These are phyloP conservation scores for Curvularia lunata DNA, from an alignment of 2,329 filamentous ascomycete species.

Conservation along the genomic window DNA sequence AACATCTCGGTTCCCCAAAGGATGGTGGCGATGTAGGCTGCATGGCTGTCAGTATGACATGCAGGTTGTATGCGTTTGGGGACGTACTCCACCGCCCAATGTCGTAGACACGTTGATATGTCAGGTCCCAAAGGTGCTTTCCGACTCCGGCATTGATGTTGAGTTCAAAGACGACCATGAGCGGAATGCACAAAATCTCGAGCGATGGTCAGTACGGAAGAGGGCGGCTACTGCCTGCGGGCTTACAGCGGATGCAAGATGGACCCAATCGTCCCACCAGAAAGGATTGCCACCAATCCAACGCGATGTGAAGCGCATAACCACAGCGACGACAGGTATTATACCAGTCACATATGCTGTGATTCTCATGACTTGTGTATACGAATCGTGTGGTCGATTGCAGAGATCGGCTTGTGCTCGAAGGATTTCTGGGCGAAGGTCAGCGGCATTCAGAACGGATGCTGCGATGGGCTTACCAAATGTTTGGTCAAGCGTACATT, in stretches of 20 bases:
- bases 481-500: slow-evolving; percentile 5
- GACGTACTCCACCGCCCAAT: slow-evolving; percentile 7
- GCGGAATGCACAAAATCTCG: slow-evolving; percentile 6
- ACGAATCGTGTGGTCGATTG: slow-evolving; percentile 6
- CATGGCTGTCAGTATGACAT: background rate
- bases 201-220: slow-evolving; percentile 1
- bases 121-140: slow-evolving; percentile 10
- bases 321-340: slow-evolving; percentile 8
- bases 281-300: slow-evolving; percentile 5
- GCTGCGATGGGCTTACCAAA: slow-evolving; percentile 3
- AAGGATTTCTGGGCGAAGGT: slow-evolving; percentile 1
- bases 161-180: background rate
- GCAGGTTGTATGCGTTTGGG: background rate
- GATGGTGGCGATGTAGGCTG: slow-evolving; percentile 8
- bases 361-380: background rate
- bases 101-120: slow-evolving; percentile 8
- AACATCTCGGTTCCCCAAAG: slow-evolving; percentile 5
- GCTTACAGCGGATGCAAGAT: slow-evolving; percentile 8
- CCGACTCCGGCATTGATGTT: slow-evolving; percentile 5
- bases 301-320: slow-evolving; percentile 9
- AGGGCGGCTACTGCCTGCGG: background rate
- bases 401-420: slow-evolving; percentile 9
- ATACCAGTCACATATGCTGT: slow-evolving; percentile 9
- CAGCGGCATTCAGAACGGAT: background rate
- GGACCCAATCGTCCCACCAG: slow-evolving; percentile 12